Percentiles rank a stretch among this genome's conserved stretches.
phyloP scores from a whole-genome alignment of 257 asterid genomes.

The Echium plantagineum region DNA sequence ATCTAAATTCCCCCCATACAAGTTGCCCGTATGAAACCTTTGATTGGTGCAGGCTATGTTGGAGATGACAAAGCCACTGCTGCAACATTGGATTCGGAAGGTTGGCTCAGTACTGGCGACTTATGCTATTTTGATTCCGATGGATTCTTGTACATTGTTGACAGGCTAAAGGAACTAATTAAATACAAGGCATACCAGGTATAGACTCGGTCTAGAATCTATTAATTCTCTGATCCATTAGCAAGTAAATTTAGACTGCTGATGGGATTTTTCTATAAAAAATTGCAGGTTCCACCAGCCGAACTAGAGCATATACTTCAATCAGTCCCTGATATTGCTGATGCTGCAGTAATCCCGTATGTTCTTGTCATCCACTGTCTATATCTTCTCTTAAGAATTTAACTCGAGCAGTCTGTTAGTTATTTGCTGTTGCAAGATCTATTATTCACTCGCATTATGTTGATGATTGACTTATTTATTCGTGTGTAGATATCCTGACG shows the following conservation, averaged over 20 bases:
- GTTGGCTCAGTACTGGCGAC: constrained; percentile 95
- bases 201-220: neutral
- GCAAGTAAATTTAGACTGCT: neutral
- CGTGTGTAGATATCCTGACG: constrained; percentile 69
- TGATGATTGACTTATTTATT: neutral
- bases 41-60: constrained; percentile 54
- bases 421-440: neutral
- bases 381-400: neutral
- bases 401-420: too few relatives aligned
- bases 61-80: constrained; percentile 82
- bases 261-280: neutral
- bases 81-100: constrained; percentile 68
- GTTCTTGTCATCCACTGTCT: constrained; percentile 8
- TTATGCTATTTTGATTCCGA: constrained; percentile 78
- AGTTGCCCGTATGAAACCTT: neutral
- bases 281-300: constrained; percentile 85
- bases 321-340: constrained; percentile 66
- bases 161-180: constrained; percentile 79
- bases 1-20: neutral
- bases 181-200: constrained; percentile 94
- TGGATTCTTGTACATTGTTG: constrained; percentile 77
- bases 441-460: neutral
- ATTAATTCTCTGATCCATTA: neutral
- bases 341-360: constrained; percentile 96
- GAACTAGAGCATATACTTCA: constrained; percentile 85